Evolutionary conservation across 345 rosid genomes (phyloP).

Genomic region (Murraya paniculata): DNA sequence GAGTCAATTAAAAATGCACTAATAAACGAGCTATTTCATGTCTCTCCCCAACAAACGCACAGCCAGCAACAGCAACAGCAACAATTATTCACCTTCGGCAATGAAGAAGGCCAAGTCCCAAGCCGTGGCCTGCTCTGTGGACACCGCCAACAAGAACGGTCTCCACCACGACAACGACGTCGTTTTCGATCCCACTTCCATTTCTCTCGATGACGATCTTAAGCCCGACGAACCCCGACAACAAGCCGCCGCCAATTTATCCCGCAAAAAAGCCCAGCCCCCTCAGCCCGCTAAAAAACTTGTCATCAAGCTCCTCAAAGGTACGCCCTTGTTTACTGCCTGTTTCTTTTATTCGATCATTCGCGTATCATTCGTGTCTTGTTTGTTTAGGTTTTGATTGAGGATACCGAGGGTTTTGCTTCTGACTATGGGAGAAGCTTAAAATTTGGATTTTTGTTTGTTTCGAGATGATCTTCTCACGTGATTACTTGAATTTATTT

Average conservation of each 20-base stretch:
- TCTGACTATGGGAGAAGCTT: not conserved
- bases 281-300: conserved; percentile 89
- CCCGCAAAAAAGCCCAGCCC: conserved; percentile 81
- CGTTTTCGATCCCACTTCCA: conserved; percentile 52
- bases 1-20: conserved; percentile 25
- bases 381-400: conserved; percentile 11
- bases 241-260: conserved; percentile 63
- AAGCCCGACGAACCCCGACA: conserved; percentile 49
- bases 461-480: not conserved
- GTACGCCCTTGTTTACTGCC: conserved; percentile 22
- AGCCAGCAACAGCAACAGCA: conserved; percentile 29
- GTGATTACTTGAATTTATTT: not conserved
- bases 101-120: conserved; percentile 84
- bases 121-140: conserved; percentile 50
- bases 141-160: conserved; percentile 51
- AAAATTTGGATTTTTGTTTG: not conserved
- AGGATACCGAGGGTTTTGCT: not conserved
- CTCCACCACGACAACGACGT: conserved; percentile 45
- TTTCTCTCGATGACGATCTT: conserved; percentile 56
- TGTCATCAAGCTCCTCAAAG: conserved; percentile 84
- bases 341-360: not conserved
- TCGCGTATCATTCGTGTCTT: not conserved
- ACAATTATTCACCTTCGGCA: conserved; percentile 15
- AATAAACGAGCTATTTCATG: conserved; percentile 43
- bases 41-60: conserved; percentile 90